A percentile compares a stretch with the other conserved stretches of the same genome.
Conservation (phyloP, 1,139 yeast species). For the Nadsonia starkeyi-henricii region DNA sequence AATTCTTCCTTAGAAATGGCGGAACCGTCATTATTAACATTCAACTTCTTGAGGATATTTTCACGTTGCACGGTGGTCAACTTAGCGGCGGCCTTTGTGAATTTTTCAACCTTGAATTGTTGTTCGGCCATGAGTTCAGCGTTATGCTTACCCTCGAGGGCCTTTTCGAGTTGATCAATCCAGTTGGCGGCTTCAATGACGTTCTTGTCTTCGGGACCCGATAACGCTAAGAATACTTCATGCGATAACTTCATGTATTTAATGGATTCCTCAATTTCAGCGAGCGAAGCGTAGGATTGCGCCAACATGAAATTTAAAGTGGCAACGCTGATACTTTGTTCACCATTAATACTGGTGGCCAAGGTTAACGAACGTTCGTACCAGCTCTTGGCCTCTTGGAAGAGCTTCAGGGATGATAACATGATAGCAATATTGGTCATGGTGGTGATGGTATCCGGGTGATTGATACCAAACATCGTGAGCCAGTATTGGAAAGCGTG, state of each 20-base stretch:
- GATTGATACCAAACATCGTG: conserved; percentile 38
- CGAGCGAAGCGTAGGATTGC: conserved; percentile 41
- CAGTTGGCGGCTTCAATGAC: conserved; percentile 53
- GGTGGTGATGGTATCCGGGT: conserved; percentile 59
- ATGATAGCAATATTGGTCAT: conserved; percentile 49
- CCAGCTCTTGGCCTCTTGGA: conserved; percentile 35
- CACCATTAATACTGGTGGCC: conserved; percentile 39
- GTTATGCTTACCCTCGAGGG: conserved; percentile 18
- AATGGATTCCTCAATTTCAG: conserved; percentile 41
- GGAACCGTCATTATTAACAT: not conserved
- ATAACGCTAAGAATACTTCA: conserved; percentile 37
- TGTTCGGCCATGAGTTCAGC: conserved; percentile 3
- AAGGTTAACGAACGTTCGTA: conserved; percentile 35
- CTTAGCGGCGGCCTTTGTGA: conserved; percentile 3
- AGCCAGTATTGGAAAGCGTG: conserved; percentile 50
- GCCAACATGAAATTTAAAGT: conserved; percentile 52
- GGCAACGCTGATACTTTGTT: conserved; percentile 43
- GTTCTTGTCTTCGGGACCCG: conserved; percentile 50
- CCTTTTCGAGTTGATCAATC: conserved; percentile 33
- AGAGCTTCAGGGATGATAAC: conserved; percentile 40
- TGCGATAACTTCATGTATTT: conserved; percentile 40
- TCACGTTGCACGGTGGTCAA: conserved; percentile 1
- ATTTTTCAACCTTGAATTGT: conserved; percentile 1
- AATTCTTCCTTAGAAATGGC: not conserved
- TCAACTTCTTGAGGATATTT: not conserved